Conservation (phyloP, 768 basidiomycete species). For the Amanita polypyramis region DNA sequence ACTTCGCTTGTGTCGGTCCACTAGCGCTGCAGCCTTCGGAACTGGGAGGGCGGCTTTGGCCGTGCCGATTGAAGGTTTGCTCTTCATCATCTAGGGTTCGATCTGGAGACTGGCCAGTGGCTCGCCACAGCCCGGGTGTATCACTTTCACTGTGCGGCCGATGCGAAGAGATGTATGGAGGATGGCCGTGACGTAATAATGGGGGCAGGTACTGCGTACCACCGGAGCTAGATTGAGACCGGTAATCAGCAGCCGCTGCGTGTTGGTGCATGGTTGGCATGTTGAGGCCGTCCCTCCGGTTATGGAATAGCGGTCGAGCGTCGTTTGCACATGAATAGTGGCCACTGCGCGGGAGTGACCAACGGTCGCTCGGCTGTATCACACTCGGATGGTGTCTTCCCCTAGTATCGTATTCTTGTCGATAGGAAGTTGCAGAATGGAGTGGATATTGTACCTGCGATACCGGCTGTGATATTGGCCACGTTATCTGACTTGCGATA, state of each 20-base stretch:
- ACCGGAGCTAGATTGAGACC: not conserved
- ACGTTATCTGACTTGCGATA: not conserved
- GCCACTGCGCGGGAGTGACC: not conserved
- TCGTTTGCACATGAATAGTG: not conserved
- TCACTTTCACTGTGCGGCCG: slow-evolving; percentile 10
- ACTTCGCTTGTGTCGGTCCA: slow-evolving; percentile 32
- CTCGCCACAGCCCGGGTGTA: slow-evolving; percentile 17
- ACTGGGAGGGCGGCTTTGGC: slow-evolving; percentile 7
- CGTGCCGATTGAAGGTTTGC: slow-evolving; percentile 22
- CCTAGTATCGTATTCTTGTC: not conserved
- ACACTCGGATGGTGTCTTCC: not conserved
- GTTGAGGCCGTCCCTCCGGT: not conserved
- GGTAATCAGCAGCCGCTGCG: not conserved
- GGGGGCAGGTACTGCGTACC: not conserved
- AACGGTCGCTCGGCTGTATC: not conserved
- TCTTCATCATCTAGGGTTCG: slow-evolving; percentile 23
- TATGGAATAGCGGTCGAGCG: not conserved
- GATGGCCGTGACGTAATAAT: not conserved
- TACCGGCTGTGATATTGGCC: not conserved
- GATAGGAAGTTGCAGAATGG: not conserved
- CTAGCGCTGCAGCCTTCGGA: slow-evolving; percentile 10
- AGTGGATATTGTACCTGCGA: not conserved
- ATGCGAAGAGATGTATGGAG: not conserved
- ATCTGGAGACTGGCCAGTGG: slow-evolving; percentile 13
- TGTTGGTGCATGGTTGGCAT: not conserved